Evolutionary conservation across 345 rosid genomes (phyloP).

Genomic region (Luvunga scandens): DNA sequence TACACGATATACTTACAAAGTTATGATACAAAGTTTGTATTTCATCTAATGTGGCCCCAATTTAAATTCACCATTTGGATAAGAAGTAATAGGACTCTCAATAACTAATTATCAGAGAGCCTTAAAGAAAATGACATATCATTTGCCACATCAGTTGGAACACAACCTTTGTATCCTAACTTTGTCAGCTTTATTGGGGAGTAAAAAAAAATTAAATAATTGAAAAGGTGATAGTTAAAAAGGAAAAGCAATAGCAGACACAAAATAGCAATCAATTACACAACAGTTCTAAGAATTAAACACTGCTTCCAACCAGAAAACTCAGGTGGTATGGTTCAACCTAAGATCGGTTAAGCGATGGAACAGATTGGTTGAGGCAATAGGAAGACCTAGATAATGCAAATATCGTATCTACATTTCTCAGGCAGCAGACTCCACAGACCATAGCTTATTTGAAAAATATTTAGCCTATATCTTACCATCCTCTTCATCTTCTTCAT

Average conservation of each 20-base stretch:
- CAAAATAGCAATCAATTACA: not conserved
- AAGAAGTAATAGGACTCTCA: too few species aligned
- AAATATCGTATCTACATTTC: not conserved
- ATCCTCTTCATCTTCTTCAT: constrained; percentile 52
- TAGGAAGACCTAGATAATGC: not conserved
- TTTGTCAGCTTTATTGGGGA: too few species aligned
- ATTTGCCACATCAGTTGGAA: too few species aligned
- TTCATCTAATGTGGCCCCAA: too few species aligned
- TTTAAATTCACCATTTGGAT: too few species aligned
- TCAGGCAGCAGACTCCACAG: not conserved
- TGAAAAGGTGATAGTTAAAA: not conserved
- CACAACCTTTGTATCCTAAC: too few species aligned
- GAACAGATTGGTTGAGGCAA: not conserved
- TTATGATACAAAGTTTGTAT: too few species aligned
- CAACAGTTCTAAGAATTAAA: not conserved
- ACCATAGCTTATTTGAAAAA: not conserved
- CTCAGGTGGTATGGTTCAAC: not conserved
- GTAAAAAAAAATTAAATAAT: not conserved
- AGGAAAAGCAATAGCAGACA: not conserved
- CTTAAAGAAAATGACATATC: too few species aligned
- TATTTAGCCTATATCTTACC: constrained; percentile 35
- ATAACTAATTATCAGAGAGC: too few species aligned
- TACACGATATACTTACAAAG: too few species aligned
- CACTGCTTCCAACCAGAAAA: not conserved
- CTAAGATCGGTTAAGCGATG: not conserved